Conservation (phyloP, 768 basidiomycete species). For the Tricholoma sp. region DNA sequence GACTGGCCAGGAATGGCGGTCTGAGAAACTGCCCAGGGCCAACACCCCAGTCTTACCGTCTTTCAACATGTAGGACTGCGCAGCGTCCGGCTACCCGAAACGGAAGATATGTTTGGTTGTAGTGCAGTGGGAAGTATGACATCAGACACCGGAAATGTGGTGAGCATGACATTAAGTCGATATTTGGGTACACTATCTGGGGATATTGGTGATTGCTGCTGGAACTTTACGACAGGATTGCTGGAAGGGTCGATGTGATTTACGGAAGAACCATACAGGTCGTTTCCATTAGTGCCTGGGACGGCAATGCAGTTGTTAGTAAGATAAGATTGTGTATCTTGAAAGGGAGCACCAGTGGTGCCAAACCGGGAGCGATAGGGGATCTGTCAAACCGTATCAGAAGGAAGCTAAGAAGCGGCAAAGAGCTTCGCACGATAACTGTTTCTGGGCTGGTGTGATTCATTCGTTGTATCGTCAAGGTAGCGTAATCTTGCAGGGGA, state of each 20-base stretch:
- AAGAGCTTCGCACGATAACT: slow-evolving; percentile 33
- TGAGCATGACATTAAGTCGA: slow-evolving; percentile 44
- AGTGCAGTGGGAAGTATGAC: slow-evolving; percentile 36
- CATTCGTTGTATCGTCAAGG: slow-evolving; percentile 40
- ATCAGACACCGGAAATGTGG: slow-evolving; percentile 39
- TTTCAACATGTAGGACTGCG: slow-evolving; percentile 50
- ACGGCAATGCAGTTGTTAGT: slow-evolving; percentile 49
- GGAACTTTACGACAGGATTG: slow-evolving; percentile 30
- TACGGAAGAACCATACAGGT: slow-evolving; percentile 26
- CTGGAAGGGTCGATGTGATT: slow-evolving; percentile 5
- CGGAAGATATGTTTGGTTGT: slow-evolving; percentile 31
- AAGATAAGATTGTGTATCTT: slow-evolving; percentile 42
- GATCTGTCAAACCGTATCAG: slow-evolving; percentile 29
- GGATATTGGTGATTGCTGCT: slow-evolving; percentile 34
- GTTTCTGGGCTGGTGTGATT: slow-evolving; percentile 35
- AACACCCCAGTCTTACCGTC: slow-evolving; percentile 51
- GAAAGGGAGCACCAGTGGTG: slow-evolving; percentile 39
- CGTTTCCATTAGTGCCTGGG: slow-evolving; percentile 42
- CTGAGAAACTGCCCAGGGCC: slow-evolving; percentile 55
- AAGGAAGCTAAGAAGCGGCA: neutral
- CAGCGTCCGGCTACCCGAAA: slow-evolving; percentile 43
- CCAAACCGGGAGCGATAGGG: slow-evolving; percentile 56
- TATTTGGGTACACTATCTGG: slow-evolving; percentile 29
- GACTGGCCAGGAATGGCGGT: slow-evolving; percentile 30
- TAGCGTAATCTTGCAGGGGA: slow-evolving; percentile 44